Evolutionary conservation across 768 basidiomycete genomes (phyloP), one percentile per base, ranked within the genome.

Genomic region (Lyophyllum semitale): DNA sequence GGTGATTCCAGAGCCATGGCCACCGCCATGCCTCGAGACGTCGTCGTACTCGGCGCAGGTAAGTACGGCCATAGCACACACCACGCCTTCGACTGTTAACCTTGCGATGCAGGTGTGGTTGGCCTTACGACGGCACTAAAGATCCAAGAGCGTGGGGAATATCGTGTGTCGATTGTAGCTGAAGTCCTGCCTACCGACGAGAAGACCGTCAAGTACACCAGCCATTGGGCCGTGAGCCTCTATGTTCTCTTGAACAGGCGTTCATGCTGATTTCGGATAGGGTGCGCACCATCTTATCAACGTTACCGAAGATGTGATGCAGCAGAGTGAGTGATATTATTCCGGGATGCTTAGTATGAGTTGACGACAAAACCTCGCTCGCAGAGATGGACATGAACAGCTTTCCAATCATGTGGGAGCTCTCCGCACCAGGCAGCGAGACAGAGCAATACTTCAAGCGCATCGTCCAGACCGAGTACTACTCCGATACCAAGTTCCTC

Each of bases 281-380:
- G 91, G 91, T 32, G 92, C 89, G 8, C 89, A 93, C 58, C 88
- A 91, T 76, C 83, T 92, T 43, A 84, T 82, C 43, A 77, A 77
- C 15, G 79, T 80, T 2, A 75, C 72, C 9, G 73, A 77, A 12
- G 82, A 87, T 54, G 70, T 67, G 2, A 71, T 73, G n/a, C 80
- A 85, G 60, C 81, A 81, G 62, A 73, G 89, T 88, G 48, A 57
- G 74, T 66, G 25, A 25, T 17, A 33, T 40, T 20, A 18, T 46
- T n/a, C n/a, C n/a, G n/a, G n/a, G n/a, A n/a, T n/a, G n/a, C n/a
- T n/a, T n/a, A n/a, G n/a, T n/a, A n/a, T n/a, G n/a, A n/a, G 17
- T 15, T 15, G 8, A 8, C 40, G 20, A 48, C 44, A n/a, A 54
- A 27, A 12, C 42, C 58, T 54, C 17, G 37, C 25, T 26, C 6